Conservation (phyloP, 2,329 filamentous ascomycete genomes). For the Aotearoamyces nothofagi region DNA sequence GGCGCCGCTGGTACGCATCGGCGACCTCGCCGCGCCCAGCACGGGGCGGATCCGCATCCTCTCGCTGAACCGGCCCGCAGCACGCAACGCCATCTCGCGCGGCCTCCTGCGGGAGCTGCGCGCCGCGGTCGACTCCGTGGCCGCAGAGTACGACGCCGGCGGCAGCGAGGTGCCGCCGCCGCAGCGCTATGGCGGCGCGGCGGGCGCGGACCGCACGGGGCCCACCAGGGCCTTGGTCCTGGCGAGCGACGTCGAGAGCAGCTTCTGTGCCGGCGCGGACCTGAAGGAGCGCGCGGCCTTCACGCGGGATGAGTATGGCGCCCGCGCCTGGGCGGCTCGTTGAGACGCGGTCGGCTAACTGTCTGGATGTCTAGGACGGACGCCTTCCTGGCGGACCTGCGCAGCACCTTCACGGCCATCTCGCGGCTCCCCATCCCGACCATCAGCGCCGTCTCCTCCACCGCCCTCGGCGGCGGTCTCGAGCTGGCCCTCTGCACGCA, state of each 20-base stretch:
- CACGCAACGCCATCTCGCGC: constrained; percentile 82
- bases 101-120: constrained; percentile 59
- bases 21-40: constrained; percentile 35
- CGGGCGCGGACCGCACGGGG: constrained; percentile 28
- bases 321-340: neutral
- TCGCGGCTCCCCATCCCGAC: constrained; percentile 72
- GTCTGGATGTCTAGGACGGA: constrained; percentile 50
- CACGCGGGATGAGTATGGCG: constrained; percentile 53
- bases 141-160: constrained; percentile 39
- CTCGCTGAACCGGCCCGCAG: constrained; percentile 68
- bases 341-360: neutral
- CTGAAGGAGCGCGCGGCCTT: constrained; percentile 76
- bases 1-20: no score
- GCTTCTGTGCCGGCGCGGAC: constrained; percentile 91
- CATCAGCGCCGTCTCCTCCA: constrained; percentile 71
- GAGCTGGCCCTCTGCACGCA: constrained; percentile 84
- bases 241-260: constrained; percentile 69
- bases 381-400: constrained; percentile 63
- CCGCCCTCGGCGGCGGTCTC: constrained; percentile 83
- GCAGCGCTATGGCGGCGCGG: constrained; percentile 28
- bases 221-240: constrained; percentile 70
- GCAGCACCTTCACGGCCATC: constrained; percentile 59
- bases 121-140: constrained; percentile 57
- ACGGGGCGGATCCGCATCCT: constrained; percentile 78
- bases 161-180: constrained; percentile 33